Evolutionary conservation across 208 protist genomes (phyloP), one percentile per base, ranked within the genome.

Genomic region (Trypanosoma avium): DNA sequence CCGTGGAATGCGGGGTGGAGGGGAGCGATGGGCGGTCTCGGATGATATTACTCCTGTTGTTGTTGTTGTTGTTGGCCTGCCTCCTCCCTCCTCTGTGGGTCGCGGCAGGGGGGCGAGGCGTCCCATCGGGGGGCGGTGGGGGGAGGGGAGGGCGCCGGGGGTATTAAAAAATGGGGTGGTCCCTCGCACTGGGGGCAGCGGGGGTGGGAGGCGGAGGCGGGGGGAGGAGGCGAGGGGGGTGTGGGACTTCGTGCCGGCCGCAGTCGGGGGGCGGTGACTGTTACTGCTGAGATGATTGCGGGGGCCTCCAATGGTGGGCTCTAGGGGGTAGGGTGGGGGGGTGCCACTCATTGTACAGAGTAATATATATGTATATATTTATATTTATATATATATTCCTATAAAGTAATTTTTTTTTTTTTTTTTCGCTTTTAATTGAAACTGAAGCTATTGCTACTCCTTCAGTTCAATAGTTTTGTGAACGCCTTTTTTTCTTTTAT

Each of bases 131-230:
- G 46, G 61, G 7, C 48, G 42, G 35, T 24, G 32, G 27, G 45
- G 55, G 45, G 29, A 43, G 7, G 61, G 30, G 19, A 55, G 15
- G n/a, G 24, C 15, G 22, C 42, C 58, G 12, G 42, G 26, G 1
- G n/a, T 40, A 12, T 50, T 9, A 6, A 9, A 15, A 6, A 36
- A 26, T 29, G 56, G 35, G 5, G 22, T 35, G 19, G 24, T 46
- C 15, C 57, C 35, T 8, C 48, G 38, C 10, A 63, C 65, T 0
- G 56, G 68, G 3, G 67, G 68, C n/a, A 78, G 66, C 42, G 71
- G 71, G 22, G 71, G 71, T 13, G 71, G 71, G 52, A 78, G 67
- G 3, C 26, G 61, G 1, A 24, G 71, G 35, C 3, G 71, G 19
- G 10, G 19, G 9, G 32, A n/a, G 3, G 2, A 3, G 67, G 26